phyloP scores from a whole-genome alignment of 2,329 filamentous ascomycete species.

The Clarireedia monteithiana region DNA sequence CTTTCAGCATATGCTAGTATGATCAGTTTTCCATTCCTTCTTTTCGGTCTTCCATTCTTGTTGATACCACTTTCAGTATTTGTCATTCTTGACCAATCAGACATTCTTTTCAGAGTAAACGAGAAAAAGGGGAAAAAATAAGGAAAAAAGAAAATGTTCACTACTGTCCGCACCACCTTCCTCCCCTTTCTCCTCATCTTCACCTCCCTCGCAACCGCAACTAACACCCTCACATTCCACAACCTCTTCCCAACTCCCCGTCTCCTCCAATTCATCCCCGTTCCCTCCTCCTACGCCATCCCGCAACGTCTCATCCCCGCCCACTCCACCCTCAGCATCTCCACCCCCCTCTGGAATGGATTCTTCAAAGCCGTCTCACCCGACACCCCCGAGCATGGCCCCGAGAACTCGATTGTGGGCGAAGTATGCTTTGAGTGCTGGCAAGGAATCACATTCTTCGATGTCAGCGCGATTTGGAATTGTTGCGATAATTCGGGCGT shows the following conservation, averaged over 20 bases:
- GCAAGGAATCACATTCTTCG: background rate
- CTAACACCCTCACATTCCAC: conserved; percentile 1
- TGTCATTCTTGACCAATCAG: too few species aligned
- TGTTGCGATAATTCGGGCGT: background rate
- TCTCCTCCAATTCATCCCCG: background rate
- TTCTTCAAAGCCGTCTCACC: background rate
- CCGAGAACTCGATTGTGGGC: background rate
- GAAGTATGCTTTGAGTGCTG: conserved; percentile 2
- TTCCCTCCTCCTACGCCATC: background rate
- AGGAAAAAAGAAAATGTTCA: too few species aligned
- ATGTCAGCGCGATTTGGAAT: conserved; percentile 4
- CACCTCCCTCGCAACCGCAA: background rate
- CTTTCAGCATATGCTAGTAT: too few species aligned
- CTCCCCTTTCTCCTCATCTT: background rate
- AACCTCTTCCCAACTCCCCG: background rate
- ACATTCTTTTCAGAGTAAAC: too few species aligned
- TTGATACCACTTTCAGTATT: too few species aligned
- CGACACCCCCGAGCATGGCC: background rate
- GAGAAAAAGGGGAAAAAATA: too few species aligned
- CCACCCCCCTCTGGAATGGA: background rate
- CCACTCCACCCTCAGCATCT: background rate
- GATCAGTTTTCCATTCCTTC: too few species aligned
- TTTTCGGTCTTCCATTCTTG: too few species aligned
- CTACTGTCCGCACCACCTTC: too few species aligned
- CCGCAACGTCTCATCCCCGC: background rate